Conservation (phyloP, 306 rosid species). For the Cucumis sativus region DNA sequence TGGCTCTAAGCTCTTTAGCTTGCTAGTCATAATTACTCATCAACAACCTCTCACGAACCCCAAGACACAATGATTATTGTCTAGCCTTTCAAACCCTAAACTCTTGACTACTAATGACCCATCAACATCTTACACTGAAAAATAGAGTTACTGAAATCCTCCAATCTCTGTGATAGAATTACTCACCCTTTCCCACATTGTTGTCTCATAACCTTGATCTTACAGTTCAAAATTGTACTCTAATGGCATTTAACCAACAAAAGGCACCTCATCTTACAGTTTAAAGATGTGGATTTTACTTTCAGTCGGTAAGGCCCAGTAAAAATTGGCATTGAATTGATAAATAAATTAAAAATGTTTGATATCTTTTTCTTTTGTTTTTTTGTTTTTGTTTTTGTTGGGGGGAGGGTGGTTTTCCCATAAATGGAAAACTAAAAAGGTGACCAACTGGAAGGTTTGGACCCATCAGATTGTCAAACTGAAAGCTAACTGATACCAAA, state of each 20-base stretch:
- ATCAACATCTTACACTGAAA: conserved; percentile 36
- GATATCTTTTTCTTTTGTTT: not conserved
- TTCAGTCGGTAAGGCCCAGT: not conserved
- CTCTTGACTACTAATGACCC: conserved; percentile 18
- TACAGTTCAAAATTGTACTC: not conserved
- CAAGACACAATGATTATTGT: conserved; percentile 26
- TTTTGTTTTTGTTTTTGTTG: too few relatives aligned
- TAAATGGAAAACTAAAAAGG: not conserved
- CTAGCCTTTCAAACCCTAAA: conserved; percentile 26
- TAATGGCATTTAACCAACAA: not conserved
- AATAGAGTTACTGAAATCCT: conserved; percentile 9
- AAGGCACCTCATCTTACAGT: not conserved
- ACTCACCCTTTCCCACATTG: conserved; percentile 12
- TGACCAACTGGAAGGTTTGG: not conserved
- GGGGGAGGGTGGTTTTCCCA: not conserved
- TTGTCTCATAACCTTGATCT: not conserved
- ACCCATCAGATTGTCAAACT: not conserved
- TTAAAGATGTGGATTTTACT: not conserved
- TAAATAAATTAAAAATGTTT: not conserved
- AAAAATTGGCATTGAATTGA: not conserved
- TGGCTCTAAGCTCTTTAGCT: not conserved
- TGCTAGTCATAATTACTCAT: conserved; percentile 1
- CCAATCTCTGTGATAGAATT: not conserved
- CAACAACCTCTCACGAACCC: conserved; percentile 15
- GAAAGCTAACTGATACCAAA: not conserved